These are phyloP conservation scores for Leccinum uliginosum DNA, from an alignment of 768 basidiomycete species.

Conservation along the genomic window DNA sequence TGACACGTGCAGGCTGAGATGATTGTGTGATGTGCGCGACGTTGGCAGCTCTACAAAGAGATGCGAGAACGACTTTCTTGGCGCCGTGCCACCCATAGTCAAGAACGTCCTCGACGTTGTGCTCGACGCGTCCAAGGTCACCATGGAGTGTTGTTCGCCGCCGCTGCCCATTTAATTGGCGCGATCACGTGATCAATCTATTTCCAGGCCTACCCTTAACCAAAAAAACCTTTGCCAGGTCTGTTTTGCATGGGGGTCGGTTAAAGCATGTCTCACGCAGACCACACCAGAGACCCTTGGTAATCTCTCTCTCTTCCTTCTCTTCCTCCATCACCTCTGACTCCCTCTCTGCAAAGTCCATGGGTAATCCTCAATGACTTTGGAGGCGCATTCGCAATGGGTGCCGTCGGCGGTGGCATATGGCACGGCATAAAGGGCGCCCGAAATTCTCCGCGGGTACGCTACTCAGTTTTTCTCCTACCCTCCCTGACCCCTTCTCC, in stretches of 20 bases:
- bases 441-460: constrained; percentile 88
- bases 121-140: constrained; percentile 16
- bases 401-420: constrained; percentile 94
- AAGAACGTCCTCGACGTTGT: neutral
- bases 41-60: constrained; percentile 56
- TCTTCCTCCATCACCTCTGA: neutral
- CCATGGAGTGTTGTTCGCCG: no score
- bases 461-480: constrained; percentile 22
- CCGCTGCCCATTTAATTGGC: constrained; percentile 19
- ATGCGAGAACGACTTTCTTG: constrained; percentile 29
- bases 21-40: constrained; percentile 20
- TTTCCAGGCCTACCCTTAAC: constrained; percentile 30
- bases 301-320: constrained; percentile 16
- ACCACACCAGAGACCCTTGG: constrained; percentile 95
- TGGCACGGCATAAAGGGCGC: constrained; percentile 99
- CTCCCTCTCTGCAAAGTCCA: constrained; percentile 60
- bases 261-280: constrained; percentile 72
- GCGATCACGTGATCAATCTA: constrained; percentile 27
- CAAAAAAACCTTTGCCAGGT: constrained; percentile 16
- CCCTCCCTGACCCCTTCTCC: neutral
- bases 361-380: constrained; percentile 99
- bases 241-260: neutral
- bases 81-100: constrained; percentile 22
- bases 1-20: constrained; percentile 25
- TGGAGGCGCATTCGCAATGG: constrained; percentile 97